Evolutionary conservation across 805 yeast genomes (phyloP), one percentile per base, ranked within the genome.

Genomic region (Saccharomycopsis capsularis): DNA sequence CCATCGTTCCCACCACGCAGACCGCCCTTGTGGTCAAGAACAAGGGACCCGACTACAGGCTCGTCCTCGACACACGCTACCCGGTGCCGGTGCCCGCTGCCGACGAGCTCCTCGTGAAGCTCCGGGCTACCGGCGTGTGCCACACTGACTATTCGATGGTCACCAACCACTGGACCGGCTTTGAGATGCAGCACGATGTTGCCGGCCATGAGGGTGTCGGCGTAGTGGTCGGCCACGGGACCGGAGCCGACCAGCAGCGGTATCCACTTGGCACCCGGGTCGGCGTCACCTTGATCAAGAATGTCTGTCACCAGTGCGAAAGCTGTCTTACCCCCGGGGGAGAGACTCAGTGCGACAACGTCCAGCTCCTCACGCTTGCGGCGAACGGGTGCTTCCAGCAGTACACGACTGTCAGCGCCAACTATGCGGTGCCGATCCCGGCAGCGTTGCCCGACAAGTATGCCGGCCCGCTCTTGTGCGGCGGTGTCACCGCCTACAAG

Each of bases 351-450:
- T 84, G 90, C 71, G 71, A 78, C 42, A 61, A 76, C 11, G 86
- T 87, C 44, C 85, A 79, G 60, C 72, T 82, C 60, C 70, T 87
- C 34, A 90, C 90, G 64, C 81, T 78, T 74, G 79, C 86, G 46
- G 85, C 81, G 63, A 85, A 81, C 61, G 86, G 68, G 57, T 75
- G 83, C 47, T 79, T 77, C 79, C 82, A 78, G 65, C 76, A 79
- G 61, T 79, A 78, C 63, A 81, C 80, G 40, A 76, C 82, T 50
- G 83, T 82, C 43, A 80, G 77, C 60, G 80, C 82, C 41, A 74
- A 75, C 36, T 82, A 79, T 63, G 81, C 82, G 49, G 82, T 82
- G 45, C 69, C 66, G 54, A 74, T 79, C 54, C 81, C 83, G 51
- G 57, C 62, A 45, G 80, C 75, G 9, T 21, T 47, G 4, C 42